phyloP scores from a whole-genome alignment of 202 grass and related monocot species.

The Hordeum pubiflorum region DNA sequence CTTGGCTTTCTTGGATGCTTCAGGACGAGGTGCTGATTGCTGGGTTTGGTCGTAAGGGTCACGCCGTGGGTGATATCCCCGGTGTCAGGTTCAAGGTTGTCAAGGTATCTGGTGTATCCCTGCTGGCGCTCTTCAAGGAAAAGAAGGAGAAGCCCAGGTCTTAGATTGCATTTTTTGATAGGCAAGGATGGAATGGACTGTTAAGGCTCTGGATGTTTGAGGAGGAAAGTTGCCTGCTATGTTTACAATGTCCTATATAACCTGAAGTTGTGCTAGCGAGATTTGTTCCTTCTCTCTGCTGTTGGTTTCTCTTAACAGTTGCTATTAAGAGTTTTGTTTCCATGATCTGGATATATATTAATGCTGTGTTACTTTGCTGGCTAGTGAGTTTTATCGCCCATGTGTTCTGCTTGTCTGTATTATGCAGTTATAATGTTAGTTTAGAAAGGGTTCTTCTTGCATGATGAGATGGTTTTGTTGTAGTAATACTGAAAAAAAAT shows the following conservation, averaged over 20 bases:
- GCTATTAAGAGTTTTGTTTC: conserved; percentile 19
- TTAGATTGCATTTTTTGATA: conserved; percentile 24
- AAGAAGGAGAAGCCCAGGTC: conserved; percentile 71
- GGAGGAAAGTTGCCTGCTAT: not conserved
- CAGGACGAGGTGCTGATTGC: conserved; percentile 78
- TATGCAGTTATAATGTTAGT: too few species aligned
- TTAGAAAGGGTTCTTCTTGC: too few species aligned
- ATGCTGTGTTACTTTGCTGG: not conserved
- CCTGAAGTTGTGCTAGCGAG: conserved; percentile 7
- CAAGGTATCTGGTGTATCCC: conserved; percentile 73
- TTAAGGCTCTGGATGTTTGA: not conserved
- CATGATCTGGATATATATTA: conserved; percentile 23
- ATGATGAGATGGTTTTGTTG: too few species aligned
- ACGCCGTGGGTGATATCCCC: conserved; percentile 68
- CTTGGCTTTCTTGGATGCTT: not conserved
- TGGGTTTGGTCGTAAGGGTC: conserved; percentile 67
- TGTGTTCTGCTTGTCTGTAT: not conserved
- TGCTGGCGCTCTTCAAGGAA: conserved; percentile 70
- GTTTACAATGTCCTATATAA: not conserved
- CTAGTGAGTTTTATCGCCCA: not conserved
- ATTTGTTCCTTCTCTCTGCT: conserved; percentile 11
- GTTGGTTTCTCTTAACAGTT: conserved; percentile 17
- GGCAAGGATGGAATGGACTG: conserved; percentile 23
- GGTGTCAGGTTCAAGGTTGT: conserved; percentile 86
- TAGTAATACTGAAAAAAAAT: too few species aligned